Base-by-base conservation (phyloP, 2,329 filamentous ascomycete genomes). In the Phoma sp. region DNA sequence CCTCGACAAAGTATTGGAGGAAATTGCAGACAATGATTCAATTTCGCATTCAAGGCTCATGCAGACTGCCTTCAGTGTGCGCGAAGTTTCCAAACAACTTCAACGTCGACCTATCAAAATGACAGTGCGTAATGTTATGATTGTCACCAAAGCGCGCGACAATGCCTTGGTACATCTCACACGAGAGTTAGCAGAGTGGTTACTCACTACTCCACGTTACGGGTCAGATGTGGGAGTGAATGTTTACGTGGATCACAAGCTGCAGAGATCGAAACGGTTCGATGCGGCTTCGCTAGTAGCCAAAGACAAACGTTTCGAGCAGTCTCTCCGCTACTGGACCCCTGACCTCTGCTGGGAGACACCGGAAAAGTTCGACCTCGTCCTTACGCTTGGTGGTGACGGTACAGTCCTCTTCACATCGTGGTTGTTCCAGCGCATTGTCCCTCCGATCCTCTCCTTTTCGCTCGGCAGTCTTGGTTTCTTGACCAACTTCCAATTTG, bases 191-290 rank as follows among this genome's bases (percentile, higher is more conserved):
- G 83, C 93, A 10, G 85, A 88, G 64, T 99, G 93, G 92, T 82
- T 99, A 28, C 84, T 99, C 56, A 85, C 84, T 57, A 97, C 92
- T 2, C 92, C 95, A 11, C 87, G 95, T 40, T 96, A 99, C 73
- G 92, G 92, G 36, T 92, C 86, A 47, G 88, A 95, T 58, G 74
- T 95, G n/a, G 95, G 95, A 12, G 90, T 99, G 47, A 96, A 93
- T 67, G 95, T 99, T 60, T 98, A 96, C 71, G 95, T 99, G n/a
- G 95, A 99, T 75, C 90, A 92, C 61, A 98, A 99, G 78, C 82
- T 99, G 57, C 87, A 87, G 66, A 87, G 87, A 66, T 96, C 92
- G 5, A 93, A 91, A 74, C 90, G 95, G 45, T 99, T 99, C 73
- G 87, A 93, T 67, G 86, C 90, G 2, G 77, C 86, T 4, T 85